Evolutionary conservation across 495 filamentous ascomycete genomes (phyloP).

Genomic region (Penicillium verhagenii): DNA sequence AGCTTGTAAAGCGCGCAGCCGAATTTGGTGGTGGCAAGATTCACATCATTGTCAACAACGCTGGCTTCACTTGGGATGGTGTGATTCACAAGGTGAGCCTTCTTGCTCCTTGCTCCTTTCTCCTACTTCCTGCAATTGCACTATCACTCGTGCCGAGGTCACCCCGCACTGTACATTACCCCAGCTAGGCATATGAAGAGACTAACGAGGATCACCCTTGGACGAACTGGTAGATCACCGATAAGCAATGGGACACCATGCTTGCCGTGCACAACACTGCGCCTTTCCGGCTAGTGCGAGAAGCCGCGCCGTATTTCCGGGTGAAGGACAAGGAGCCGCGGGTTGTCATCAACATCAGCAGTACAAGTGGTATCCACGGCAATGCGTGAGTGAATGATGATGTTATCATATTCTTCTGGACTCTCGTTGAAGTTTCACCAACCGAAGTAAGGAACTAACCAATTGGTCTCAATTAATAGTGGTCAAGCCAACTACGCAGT

Average conservation of each 20-base stretch:
- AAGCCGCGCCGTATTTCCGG: conserved; percentile 80
- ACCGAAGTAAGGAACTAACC: not conserved
- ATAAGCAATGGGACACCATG: conserved; percentile 90
- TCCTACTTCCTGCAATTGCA: not conserved
- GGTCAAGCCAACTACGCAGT: conserved; percentile 84
- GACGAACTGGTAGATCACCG: conserved; percentile 59
- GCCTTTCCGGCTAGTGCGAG: conserved; percentile 78
- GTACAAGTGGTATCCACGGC: conserved; percentile 75
- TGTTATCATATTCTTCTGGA: too few species aligned
- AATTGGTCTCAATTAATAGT: conserved; percentile 15
- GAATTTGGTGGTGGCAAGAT: conserved; percentile 84
- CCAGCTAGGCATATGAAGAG: conserved; percentile 1
- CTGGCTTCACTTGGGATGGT: conserved; percentile 86
- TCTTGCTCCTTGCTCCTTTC: too few species aligned
- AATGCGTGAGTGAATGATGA: conserved; percentile 56
- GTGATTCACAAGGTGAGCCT: conserved; percentile 75
- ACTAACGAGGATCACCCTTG: not conserved
- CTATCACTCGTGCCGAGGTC: not conserved
- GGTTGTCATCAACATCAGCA: conserved; percentile 77
- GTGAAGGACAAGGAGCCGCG: conserved; percentile 78
- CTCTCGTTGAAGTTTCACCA: too few species aligned
- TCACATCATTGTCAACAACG: conserved; percentile 86
- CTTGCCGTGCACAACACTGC: conserved; percentile 75
- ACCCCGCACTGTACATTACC: not conserved
- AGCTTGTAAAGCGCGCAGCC: conserved; percentile 68